These are phyloP conservation scores for Tylopilus vinaceipallidus DNA, from an alignment of 768 basidiomycete species.

Conservation along the genomic window DNA sequence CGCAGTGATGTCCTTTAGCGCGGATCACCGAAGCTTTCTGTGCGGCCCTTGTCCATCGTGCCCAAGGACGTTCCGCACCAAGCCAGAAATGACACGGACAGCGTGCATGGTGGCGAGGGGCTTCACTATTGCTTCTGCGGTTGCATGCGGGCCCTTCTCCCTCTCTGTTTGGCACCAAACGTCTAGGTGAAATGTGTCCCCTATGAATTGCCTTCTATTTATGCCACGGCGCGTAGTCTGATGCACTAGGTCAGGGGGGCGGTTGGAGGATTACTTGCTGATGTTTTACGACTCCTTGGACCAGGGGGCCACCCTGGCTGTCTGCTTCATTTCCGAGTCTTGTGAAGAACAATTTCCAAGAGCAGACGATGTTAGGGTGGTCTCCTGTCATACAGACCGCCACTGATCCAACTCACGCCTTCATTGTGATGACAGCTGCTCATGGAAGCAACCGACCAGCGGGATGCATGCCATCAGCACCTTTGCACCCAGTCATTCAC, in stretches of 20 bases:
- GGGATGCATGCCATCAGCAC: slow-evolving; percentile 12
- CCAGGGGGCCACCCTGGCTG: slow-evolving; percentile 1
- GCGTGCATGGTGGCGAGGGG: slow-evolving; percentile 2
- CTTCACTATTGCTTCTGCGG: slow-evolving; percentile 9
- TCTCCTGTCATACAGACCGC: slow-evolving; percentile 15
- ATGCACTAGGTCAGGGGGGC: slow-evolving; percentile 12
- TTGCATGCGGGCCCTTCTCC: slow-evolving; percentile 8
- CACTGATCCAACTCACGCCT: slow-evolving; percentile 10
- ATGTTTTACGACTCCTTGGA: slow-evolving; percentile 1
- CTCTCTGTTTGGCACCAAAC: slow-evolving; percentile 14
- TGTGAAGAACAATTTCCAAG: slow-evolving; percentile 17
- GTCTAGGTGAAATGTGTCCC: slow-evolving; percentile 6
- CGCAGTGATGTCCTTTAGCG: slow-evolving; percentile 13
- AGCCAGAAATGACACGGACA: slow-evolving; percentile 2
- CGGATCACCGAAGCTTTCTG: slow-evolving; percentile 9
- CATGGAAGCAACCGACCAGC: slow-evolving; percentile 10
- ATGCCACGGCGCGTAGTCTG: slow-evolving; percentile 23
- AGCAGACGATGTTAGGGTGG: slow-evolving; percentile 10
- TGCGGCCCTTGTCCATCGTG: slow-evolving; percentile 10
- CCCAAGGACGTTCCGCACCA: slow-evolving; percentile 6
- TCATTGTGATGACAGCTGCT: slow-evolving; percentile 16
- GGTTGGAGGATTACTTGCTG: slow-evolving; percentile 10
- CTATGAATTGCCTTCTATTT: slow-evolving; percentile 22
- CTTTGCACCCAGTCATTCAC: slow-evolving; percentile 11
- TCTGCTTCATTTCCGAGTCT: slow-evolving; percentile 26